Base-by-base conservation (phyloP, 2,329 filamentous ascomycete species). In the Paracoccidioides brasiliensis region DNA sequence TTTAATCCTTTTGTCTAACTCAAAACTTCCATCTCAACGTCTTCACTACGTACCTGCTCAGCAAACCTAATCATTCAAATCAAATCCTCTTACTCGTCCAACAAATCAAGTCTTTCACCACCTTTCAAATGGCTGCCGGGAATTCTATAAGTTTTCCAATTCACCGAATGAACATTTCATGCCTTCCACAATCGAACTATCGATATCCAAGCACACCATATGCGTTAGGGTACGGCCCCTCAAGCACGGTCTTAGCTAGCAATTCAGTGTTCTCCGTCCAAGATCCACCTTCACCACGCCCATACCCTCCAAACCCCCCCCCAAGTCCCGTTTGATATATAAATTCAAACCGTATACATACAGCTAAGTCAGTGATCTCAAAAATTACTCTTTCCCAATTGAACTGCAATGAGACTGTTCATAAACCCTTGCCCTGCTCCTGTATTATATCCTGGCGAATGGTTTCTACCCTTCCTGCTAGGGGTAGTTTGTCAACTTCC, bases 231-330 rank as follows among this genome's bases (percentile, higher is more conserved):
- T 7, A 10, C n/a, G 15, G 35, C 22, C 14, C 15, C 38, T 42
- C 12, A 28, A 42, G 38, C 7, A 12, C 28, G 14, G 28, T 32
- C 33, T 38, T 42, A n/a, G 3, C 28, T 30, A 33, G 15, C 6
- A 52, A 10, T 14, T 42, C 50, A 30, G 41, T 53, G 9, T 46
- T 37, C 30, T 53, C 52, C 52, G 52, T 60, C 33, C 46, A 58
- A 15, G 56, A 57, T 12, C 65, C 66, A 32, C 62, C 64, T 38
- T 67, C 66, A 37, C 66, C 66, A 6, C 59, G 64, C 14, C 70
- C 70, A 43, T 68, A 65, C 28, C 70, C 70, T 50, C 67, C 69
- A 15, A 70, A 72, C 56, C 70, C 70, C 28, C 70, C 70, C 42
- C 70, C 70, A 45, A 59, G 70, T 56, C 70, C 70, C 45, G 70